phyloP scores from a whole-genome alignment of 2,329 filamentous ascomycete genomes.

The Sporothrix mexicana region DNA sequence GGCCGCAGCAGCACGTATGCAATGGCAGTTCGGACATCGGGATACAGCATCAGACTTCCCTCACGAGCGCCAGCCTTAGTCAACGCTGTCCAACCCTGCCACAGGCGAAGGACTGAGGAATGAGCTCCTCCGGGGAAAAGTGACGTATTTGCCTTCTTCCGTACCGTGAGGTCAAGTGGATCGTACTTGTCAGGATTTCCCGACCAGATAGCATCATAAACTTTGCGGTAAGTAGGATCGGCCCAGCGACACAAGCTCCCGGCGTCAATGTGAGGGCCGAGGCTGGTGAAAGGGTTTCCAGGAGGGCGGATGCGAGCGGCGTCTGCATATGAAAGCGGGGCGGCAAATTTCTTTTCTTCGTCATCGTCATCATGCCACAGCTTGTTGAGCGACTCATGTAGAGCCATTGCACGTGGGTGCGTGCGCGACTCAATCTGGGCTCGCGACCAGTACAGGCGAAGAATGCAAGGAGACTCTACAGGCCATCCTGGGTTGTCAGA shows the following conservation, averaged over 20 bases:
- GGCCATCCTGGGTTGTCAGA: slow-evolving; percentile 50
- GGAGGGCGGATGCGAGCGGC: slow-evolving; percentile 48
- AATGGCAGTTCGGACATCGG: slow-evolving; percentile 46
- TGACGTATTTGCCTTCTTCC: slow-evolving; percentile 46
- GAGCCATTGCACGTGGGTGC: slow-evolving; percentile 47
- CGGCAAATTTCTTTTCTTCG: slow-evolving; percentile 41
- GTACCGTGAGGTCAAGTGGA: slow-evolving; percentile 46
- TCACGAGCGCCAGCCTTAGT: slow-evolving; percentile 45
- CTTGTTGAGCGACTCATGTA: slow-evolving; percentile 48
- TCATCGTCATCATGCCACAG: slow-evolving; percentile 47
- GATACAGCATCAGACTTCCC: slow-evolving; percentile 50
- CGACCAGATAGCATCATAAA: slow-evolving; percentile 48
- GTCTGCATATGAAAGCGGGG: slow-evolving; percentile 50
- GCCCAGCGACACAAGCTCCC: slow-evolving; percentile 52
- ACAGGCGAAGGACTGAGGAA: slow-evolving; percentile 48
- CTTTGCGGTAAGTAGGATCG: slow-evolving; percentile 47
- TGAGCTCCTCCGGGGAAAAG: slow-evolving; percentile 47
- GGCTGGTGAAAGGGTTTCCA: slow-evolving; percentile 47
- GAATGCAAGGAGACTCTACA: slow-evolving; percentile 47
- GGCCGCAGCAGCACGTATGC: slow-evolving; percentile 52
- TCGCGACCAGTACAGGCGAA: slow-evolving; percentile 49
- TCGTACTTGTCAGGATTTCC: slow-evolving; percentile 48
- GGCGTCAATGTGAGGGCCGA: slow-evolving; percentile 53
- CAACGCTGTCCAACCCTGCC: slow-evolving; percentile 52
- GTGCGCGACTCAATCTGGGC: slow-evolving; percentile 48